A percentile compares a stretch with the other conserved stretches of the same genome.
Evolutionary conservation across 2,329 filamentous ascomycete species (phyloP).

Genomic region (Ophiocordyceps australis): DNA sequence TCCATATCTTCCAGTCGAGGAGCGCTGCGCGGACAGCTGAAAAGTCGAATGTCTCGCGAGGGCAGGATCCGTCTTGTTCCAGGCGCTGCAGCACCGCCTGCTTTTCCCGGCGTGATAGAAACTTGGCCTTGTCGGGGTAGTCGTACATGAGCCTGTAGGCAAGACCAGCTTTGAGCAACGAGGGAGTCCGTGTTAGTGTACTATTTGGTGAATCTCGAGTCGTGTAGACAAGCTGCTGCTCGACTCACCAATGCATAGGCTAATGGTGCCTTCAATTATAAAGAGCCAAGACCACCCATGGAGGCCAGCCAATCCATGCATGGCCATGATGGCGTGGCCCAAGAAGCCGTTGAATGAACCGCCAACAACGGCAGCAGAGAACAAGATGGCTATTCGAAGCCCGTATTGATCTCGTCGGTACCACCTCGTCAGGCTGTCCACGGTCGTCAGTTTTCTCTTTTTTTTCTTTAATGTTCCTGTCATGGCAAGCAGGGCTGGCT

Average conservation of each 20-base stretch:
- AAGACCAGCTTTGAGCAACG: slow-evolving; percentile 23
- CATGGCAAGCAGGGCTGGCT: too few relatives aligned
- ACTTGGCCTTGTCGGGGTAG: slow-evolving; percentile 33
- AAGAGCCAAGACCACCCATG: slow-evolving; percentile 68
- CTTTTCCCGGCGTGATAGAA: slow-evolving; percentile 24
- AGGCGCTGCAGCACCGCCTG: slow-evolving; percentile 22
- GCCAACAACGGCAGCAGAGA: slow-evolving; percentile 35
- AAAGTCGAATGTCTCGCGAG: slow-evolving; percentile 38
- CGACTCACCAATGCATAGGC: slow-evolving; percentile 19
- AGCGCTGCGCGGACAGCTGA: slow-evolving; percentile 37
- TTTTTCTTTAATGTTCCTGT: too few relatives aligned
- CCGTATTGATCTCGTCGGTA: slow-evolving; percentile 42
- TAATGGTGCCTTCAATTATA: slow-evolving; percentile 43
- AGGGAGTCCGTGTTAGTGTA: too few relatives aligned
- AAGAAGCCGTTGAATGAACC: slow-evolving; percentile 45
- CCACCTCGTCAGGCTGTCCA: slow-evolving; percentile 31
- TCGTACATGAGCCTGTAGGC: slow-evolving; percentile 37
- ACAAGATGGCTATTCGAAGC: slow-evolving; percentile 42
- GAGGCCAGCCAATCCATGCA: slow-evolving; percentile 29
- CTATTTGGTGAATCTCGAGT: slow-evolving; percentile 1
- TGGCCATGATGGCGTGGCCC: slow-evolving; percentile 39
- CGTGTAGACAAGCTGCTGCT: too few relatives aligned
- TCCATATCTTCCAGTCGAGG: slow-evolving; percentile 35
- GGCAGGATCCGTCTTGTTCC: slow-evolving; percentile 20
- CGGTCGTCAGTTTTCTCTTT: background rate